Evolutionary conservation across 176 grass and related monocot genomes (phyloP).

Genomic region (Musa schizocarpa): DNA sequence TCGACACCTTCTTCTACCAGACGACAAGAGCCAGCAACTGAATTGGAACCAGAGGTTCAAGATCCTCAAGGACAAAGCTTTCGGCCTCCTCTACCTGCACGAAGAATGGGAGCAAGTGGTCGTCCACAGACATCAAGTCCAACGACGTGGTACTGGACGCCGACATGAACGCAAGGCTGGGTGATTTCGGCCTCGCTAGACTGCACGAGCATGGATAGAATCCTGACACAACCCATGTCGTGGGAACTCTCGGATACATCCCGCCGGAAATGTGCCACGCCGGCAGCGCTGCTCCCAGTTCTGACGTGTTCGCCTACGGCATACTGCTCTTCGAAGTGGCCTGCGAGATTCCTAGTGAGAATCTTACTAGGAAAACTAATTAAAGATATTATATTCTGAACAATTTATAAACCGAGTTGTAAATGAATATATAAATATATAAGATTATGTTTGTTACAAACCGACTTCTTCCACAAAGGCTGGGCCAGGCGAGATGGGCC

Average conservation of each 20-base stretch:
- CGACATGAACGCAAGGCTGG: slow-evolving; percentile 4
- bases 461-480: too few species aligned
- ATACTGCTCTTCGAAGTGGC: slow-evolving; percentile 6
- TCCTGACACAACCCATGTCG: not conserved
- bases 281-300: not conserved
- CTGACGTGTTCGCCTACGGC: slow-evolving; percentile 13
- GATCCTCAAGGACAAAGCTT: slow-evolving; percentile 3
- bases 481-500: accelerated
- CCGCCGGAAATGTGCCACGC: not conserved
- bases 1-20: not conserved
- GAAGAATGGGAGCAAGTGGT: slow-evolving; percentile 15
- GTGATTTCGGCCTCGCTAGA: slow-evolving; percentile 6
- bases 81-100: not conserved
- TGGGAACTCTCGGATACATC: slow-evolving; percentile 9
- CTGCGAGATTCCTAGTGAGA: not conserved
- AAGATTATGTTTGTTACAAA: too few species aligned
- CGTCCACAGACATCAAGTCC: slow-evolving; percentile 13
- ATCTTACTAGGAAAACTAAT: too few species aligned
- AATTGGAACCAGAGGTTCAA: slow-evolving; percentile 4
- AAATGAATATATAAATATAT: too few species aligned
- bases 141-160: slow-evolving; percentile 11
- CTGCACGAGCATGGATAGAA: slow-evolving; percentile 9
- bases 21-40: not conserved
- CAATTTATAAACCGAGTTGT: too few species aligned
- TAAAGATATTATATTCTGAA: too few species aligned